Evolutionary conservation across 2,329 filamentous ascomycete genomes (phyloP), one percentile per base, ranked within the genome.

Genomic region (Alternaria sp.): DNA sequence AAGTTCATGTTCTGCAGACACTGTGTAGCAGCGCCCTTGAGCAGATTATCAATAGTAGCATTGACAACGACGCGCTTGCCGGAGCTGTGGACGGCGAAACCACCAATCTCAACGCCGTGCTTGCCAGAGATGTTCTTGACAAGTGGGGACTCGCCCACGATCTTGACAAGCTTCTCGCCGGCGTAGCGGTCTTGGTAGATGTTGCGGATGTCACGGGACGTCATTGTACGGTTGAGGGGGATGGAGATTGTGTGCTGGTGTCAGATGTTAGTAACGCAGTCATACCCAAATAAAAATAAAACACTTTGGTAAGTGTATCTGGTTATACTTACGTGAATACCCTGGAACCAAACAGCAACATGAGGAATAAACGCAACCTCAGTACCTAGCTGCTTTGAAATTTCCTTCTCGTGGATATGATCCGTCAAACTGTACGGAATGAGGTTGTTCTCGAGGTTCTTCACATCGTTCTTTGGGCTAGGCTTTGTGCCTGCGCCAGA

Each of bases 1-100:
- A 97, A 84, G 80, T 97, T 97, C 92, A 97, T 95, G 81, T 97
- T 97, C 85, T 96, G 94, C 78, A 97, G 81, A 82, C 93, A 97
- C 79, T 97, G 94, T 11, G 94, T 97, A 7, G 92, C 92, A 55
- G 94, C 94, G 62, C 94, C 94, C 87, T 97, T 97, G 71, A 95
- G 85, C 69, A 97, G 82, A 81, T 97, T 97, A 81, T 97, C 94
- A 73, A 97, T 97, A 3, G 92, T 97, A 18, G 91, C 92, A 76
- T 94, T 96, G 65, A 98, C 87, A n/a, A 98, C 94, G 0, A 96
- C 94, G 53, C 95, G 87, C 86, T 93, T 95, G 59, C 94, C 94
- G 22, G 87, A 89, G 69, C 87, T 92, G 81, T 97, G 91, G 40
- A 97, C 93, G n/a, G 92, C 93, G 74, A 98, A 98, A 0, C 92